These are phyloP conservation scores for Populus simonii DNA, from an alignment of 345 rosid genomes.

Conservation along the genomic window DNA sequence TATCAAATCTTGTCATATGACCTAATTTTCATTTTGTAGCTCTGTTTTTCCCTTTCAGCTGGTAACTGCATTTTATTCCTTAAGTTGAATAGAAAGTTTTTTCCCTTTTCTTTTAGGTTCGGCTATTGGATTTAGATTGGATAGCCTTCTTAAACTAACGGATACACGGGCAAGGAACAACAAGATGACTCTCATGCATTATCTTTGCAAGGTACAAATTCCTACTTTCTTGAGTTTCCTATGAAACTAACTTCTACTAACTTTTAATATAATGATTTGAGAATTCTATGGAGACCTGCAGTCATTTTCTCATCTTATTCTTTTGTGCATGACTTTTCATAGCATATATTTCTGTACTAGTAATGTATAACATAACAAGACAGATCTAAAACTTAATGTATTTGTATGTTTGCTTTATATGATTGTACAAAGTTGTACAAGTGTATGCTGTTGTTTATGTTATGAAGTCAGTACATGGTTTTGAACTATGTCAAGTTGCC, in stretches of 20 bases:
- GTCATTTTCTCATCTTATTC: neutral
- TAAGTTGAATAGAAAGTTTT: neutral
- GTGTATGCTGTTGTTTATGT: neutral
- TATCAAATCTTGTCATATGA: neutral
- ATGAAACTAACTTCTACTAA: neutral
- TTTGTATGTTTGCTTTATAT: neutral
- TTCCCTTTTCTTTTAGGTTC: slow-evolving; percentile 47
- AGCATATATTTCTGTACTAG: neutral
- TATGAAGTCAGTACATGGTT: neutral
- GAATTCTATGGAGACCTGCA: neutral
- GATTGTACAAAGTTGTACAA: neutral
- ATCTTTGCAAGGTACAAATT: slow-evolving; percentile 82
- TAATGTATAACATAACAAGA: neutral
- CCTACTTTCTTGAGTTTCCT: neutral
- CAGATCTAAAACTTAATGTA: neutral
- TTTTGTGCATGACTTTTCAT: neutral
- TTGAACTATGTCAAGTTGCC: neutral
- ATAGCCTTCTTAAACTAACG: slow-evolving; percentile 90
- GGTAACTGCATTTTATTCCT: neutral
- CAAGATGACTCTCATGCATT: slow-evolving; percentile 96
- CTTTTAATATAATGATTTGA: neutral
- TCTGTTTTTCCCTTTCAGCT: neutral
- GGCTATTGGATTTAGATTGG: slow-evolving; percentile 87
- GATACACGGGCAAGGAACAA: slow-evolving; percentile 85
- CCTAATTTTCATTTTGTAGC: neutral